Percentiles rank a stretch among this genome's conserved stretches.
phyloP scores from a whole-genome alignment of 345 rosid genomes.

The Stellera chamaejasme region DNA sequence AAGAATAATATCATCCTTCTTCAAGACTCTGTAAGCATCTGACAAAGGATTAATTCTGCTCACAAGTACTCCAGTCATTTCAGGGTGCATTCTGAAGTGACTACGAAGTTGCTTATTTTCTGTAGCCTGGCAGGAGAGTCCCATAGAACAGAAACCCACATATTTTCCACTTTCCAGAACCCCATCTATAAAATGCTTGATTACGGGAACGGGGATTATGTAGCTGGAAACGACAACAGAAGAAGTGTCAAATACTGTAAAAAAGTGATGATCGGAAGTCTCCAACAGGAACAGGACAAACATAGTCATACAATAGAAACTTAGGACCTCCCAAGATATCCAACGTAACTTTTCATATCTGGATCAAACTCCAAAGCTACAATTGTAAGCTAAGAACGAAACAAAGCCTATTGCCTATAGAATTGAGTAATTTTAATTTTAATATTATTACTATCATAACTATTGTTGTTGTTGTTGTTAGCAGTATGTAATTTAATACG shows the following conservation, averaged over 20 bases:
- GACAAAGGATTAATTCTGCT: conserved; percentile 82
- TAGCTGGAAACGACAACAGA: conserved; percentile 40
- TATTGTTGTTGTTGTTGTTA: too few species aligned
- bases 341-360: too few species aligned
- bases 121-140: conserved; percentile 75
- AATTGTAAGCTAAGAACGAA: too few species aligned
- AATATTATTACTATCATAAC: too few species aligned
- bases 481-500: too few species aligned
- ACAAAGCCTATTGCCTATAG: too few species aligned
- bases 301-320: too few species aligned
- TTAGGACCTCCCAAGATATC: too few species aligned
- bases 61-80: conserved; percentile 73
- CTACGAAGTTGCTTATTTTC: conserved; percentile 75
- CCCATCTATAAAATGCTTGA: conserved; percentile 66
- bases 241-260: not conserved
- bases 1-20: conserved; percentile 74
- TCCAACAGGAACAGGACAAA: too few species aligned
- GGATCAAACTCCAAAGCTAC: too few species aligned
- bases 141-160: conserved; percentile 74
- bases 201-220: conserved; percentile 81
- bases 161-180: conserved; percentile 66
- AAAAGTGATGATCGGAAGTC: too few species aligned
- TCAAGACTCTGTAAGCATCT: conserved; percentile 42
- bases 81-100: conserved; percentile 49
- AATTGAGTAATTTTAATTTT: too few species aligned